phyloP scores from a whole-genome alignment of 768 basidiomycete species.

The Piloderma croceum region DNA sequence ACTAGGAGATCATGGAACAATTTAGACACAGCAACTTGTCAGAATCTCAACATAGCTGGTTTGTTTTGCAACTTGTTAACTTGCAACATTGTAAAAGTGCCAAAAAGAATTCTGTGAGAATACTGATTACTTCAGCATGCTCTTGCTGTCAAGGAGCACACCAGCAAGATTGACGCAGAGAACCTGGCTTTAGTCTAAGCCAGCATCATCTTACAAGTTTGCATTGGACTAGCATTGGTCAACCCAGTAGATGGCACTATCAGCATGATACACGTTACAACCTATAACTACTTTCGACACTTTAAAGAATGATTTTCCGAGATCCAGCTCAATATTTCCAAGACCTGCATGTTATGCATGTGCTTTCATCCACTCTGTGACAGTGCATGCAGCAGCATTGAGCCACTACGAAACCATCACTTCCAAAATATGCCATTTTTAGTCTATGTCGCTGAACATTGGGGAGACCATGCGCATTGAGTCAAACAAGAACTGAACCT shows the following conservation, averaged over 20 bases:
- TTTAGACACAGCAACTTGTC: no score
- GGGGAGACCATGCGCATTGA: constrained; percentile 8
- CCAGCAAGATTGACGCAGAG: constrained; percentile 7
- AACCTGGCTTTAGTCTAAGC: not conserved
- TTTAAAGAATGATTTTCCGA: constrained; percentile 4
- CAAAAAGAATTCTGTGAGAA: no score
- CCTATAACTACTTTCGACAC: constrained; percentile 5
- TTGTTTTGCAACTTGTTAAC: no score
- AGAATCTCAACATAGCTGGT: no score
- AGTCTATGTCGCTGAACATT: constrained; percentile 8
- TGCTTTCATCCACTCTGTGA: constrained; percentile 4
- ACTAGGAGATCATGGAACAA: no score
- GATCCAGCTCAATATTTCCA: constrained; percentile 8
- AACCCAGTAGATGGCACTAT: constrained; percentile 4
- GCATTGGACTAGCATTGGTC: constrained; percentile 8
- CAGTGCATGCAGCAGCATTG: constrained; percentile 4
- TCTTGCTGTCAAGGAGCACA: constrained; percentile 8
- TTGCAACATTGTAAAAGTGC: no score
- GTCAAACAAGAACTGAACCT: constrained; percentile 4
- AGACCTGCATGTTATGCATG: constrained; percentile 7
- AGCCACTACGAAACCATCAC: constrained; percentile 4
- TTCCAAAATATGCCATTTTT: constrained; percentile 7
- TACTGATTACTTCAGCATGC: constrained; percentile 9
- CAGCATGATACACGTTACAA: constrained; percentile 7
- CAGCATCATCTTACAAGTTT: constrained; percentile 7